Conservation (phyloP, 2,329 filamentous ascomycete genomes). For the Microcyclosporella mali region DNA sequence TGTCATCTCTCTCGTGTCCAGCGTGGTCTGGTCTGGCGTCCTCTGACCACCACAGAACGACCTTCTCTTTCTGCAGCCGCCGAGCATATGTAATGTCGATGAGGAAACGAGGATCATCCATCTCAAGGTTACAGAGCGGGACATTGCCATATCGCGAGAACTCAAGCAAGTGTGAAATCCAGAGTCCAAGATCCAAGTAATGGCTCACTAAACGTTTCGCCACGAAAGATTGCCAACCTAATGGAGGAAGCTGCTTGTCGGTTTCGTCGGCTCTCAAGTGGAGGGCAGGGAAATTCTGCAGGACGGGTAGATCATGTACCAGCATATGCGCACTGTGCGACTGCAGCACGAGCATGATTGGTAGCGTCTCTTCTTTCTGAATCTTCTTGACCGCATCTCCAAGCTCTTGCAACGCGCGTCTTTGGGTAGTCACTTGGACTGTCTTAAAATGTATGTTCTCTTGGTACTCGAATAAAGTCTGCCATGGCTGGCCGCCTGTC, state of each 20-base stretch:
- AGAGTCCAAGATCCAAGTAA: conserved; percentile 86
- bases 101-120: conserved; percentile 86
- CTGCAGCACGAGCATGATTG: conserved; percentile 81
- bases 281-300: conserved; percentile 79
- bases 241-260: conserved; percentile 80
- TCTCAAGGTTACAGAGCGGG: conserved; percentile 89
- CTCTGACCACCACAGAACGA: conserved; percentile 95
- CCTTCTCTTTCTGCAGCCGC: conserved; percentile 79
- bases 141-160: conserved; percentile 89
- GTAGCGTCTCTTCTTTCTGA: conserved; percentile 73
- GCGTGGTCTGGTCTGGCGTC: conserved; percentile 87
- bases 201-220: conserved; percentile 80
- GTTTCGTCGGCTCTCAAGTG: conserved; percentile 73
- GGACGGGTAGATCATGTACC: conserved; percentile 73
- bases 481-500: conserved; percentile 63
- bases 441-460: conserved; percentile 79
- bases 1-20: conserved; percentile 88
- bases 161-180: conserved; percentile 81
- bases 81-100: conserved; percentile 95
- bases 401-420: conserved; percentile 83
- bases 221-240: conserved; percentile 89
- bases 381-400: conserved; percentile 85
- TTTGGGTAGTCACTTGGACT: conserved; percentile 78
- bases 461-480: conserved; percentile 80
- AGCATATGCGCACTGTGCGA: conserved; percentile 77